A percentile compares a stretch with the other conserved stretches of the same genome.
phyloP scores from a whole-genome alignment of 768 basidiomycete genomes.

The Auricularia heimuer region DNA sequence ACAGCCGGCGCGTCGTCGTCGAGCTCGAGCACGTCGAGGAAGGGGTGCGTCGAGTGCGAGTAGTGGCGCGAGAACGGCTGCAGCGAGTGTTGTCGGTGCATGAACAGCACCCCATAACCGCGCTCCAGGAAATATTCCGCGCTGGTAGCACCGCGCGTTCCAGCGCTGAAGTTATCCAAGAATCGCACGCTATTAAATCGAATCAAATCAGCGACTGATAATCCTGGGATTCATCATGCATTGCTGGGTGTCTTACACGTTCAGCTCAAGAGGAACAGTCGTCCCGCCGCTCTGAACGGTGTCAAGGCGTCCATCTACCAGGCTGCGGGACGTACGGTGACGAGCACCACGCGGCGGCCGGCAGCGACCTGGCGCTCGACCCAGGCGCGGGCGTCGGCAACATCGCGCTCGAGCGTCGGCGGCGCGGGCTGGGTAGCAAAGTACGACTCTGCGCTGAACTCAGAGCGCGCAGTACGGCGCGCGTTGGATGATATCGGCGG shows the following conservation, averaged over 20 bases:
- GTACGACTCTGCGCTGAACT: conserved; percentile 81
- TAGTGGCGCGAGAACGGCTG: conserved; percentile 97
- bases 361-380: conserved; percentile 53
- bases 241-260: conserved; percentile 64
- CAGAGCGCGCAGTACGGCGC: background rate
- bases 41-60: conserved; percentile 95
- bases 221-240: no score
- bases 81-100: conserved; percentile 95
- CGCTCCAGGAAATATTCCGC: conserved; percentile 95
- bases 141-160: conserved; percentile 93
- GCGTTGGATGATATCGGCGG: background rate
- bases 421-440: conserved; percentile 84
- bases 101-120: conserved; percentile 96
- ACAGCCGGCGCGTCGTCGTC: conserved; percentile 26
- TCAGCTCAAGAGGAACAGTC: conserved; percentile 94
- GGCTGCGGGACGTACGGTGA: conserved; percentile 57
- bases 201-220: no score
- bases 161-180: conserved; percentile 97
- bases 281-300: conserved; percentile 83
- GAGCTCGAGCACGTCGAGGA: conserved; percentile 88
- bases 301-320: background rate
- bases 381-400: conserved; percentile 56
- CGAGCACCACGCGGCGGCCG: conserved; percentile 76
- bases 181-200: conserved; percentile 71
- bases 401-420: conserved; percentile 54